Percentiles rank a stretch among this genome's conserved stretches.
Evolutionary conservation across 352 stramenopile genomes (phyloP).

Genomic region (Phytophthora citrophthora): DNA sequence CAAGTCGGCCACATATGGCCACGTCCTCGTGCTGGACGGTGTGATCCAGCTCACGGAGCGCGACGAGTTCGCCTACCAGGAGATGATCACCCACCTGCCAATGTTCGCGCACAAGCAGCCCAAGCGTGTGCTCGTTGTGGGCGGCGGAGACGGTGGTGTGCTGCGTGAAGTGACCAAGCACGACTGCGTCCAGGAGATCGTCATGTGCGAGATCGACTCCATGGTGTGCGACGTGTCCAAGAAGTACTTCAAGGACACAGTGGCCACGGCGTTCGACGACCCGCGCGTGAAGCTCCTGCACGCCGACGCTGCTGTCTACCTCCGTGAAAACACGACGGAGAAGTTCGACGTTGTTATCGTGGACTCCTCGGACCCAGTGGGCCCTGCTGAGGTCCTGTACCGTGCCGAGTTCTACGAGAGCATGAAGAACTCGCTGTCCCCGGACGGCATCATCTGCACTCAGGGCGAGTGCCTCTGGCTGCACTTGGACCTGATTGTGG

Average conservation of each 20-base stretch:
- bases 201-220: constrained; percentile 99
- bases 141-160: constrained; percentile 98
- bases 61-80: constrained; percentile 99
- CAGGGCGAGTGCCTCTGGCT: constrained; percentile 99
- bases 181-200: constrained; percentile 93
- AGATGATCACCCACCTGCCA: constrained; percentile 99
- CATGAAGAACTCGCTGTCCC: constrained; percentile 91
- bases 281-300: constrained; percentile 94
- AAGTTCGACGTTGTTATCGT: constrained; percentile 98
- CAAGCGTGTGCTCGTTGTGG: constrained; percentile 97
- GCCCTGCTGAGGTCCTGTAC: constrained; percentile 96
- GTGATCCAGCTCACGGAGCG: constrained; percentile 99
- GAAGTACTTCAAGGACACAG: constrained; percentile 90
- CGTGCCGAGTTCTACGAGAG: constrained; percentile 95
- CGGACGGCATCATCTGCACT: constrained; percentile 88
- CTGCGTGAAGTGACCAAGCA: constrained; percentile 96
- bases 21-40: constrained; percentile 98
- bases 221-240: constrained; percentile 97
- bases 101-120: constrained; percentile 96
- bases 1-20: constrained; percentile 97
- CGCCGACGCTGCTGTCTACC: constrained; percentile 91
- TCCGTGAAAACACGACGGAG: constrained; percentile 79
- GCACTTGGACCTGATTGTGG: constrained; percentile 97
- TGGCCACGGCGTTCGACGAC: constrained; percentile 96
- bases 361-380: constrained; percentile 96